Conservation (phyloP, 2,329 filamentous ascomycete genomes). For the Byssoonygena ceratinophila region DNA sequence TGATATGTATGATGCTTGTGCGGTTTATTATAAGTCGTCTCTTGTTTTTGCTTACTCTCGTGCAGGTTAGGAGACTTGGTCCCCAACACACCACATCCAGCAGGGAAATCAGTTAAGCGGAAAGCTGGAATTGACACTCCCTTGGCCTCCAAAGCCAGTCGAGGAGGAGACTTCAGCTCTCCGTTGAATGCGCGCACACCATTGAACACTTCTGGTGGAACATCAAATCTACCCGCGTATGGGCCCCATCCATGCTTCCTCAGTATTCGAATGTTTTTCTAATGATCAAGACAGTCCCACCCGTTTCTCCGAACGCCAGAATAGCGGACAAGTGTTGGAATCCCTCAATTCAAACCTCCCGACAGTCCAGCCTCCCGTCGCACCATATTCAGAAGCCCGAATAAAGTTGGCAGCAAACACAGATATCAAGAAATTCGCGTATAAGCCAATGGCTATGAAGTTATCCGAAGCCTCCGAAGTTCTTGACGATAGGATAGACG, state of each 20-base stretch:
- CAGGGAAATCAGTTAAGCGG: conserved; percentile 39
- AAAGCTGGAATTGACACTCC: conserved; percentile 43
- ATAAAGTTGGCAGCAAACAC: conserved; percentile 78
- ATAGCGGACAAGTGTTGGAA: conserved; percentile 72
- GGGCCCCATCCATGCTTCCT: conserved; percentile 1
- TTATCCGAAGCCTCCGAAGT: conserved; percentile 85
- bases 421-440: conserved; percentile 80
- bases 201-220: neutral
- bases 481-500: conserved; percentile 88
- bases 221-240: conserved; percentile 25
- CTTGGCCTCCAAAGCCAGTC: conserved; percentile 32
- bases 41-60: conserved; percentile 4
- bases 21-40: neutral
- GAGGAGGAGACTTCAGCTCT: conserved; percentile 41
- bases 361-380: conserved; percentile 57
- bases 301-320: conserved; percentile 63
- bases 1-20: conserved; percentile 52
- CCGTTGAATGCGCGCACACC: conserved; percentile 38
- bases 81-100: conserved; percentile 48
- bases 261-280: neutral
- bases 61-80: conserved; percentile 56
- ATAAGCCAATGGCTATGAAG: conserved; percentile 92
- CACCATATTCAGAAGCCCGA: conserved; percentile 62
- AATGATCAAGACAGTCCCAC: conserved; percentile 30
- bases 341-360: conserved; percentile 67